These are phyloP conservation scores for Globisporangium nunn DNA, from an alignment of 352 stramenopile genomes.

Conservation along the genomic window DNA sequence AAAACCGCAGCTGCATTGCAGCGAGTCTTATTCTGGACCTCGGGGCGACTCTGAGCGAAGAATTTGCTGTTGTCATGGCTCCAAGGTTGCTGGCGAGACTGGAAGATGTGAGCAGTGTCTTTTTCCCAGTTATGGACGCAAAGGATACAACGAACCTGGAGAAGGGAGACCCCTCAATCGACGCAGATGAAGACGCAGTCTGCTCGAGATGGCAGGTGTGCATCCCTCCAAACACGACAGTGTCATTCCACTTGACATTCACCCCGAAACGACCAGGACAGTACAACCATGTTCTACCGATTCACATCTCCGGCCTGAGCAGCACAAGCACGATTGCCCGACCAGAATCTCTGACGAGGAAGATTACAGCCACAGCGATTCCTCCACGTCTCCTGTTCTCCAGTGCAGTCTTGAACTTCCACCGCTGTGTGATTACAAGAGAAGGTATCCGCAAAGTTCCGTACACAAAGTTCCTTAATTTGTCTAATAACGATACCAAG, in stretches of 20 bases:
- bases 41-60: slow-evolving; percentile 22
- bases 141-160: background rate
- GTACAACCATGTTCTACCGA: slow-evolving; percentile 60
- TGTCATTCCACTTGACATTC: slow-evolving; percentile 76
- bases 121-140: slow-evolving; percentile 42
- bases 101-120: slow-evolving; percentile 79
- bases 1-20: slow-evolving; percentile 78
- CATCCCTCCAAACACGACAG: slow-evolving; percentile 53
- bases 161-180: background rate
- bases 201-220: slow-evolving; percentile 68
- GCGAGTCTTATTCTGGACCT: slow-evolving; percentile 80
- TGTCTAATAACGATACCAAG: slow-evolving; percentile 66
- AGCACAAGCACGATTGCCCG: slow-evolving; percentile 11
- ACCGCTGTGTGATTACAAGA: slow-evolving; percentile 75
- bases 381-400: slow-evolving; percentile 67
- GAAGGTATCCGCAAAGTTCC: slow-evolving; percentile 83
- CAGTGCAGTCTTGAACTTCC: slow-evolving; percentile 70
- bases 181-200: slow-evolving; percentile 10
- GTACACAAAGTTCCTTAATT: slow-evolving; percentile 71
- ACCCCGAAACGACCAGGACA: slow-evolving; percentile 31
- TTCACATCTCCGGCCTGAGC: slow-evolving; percentile 63
- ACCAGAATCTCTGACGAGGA: slow-evolving; percentile 28
- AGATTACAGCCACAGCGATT: slow-evolving; percentile 45
- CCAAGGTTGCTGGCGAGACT: slow-evolving; percentile 38
- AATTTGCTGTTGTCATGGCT: slow-evolving; percentile 64